phyloP scores from a whole-genome alignment of 148 eudicot species.

The Suaeda aralocaspica region DNA sequence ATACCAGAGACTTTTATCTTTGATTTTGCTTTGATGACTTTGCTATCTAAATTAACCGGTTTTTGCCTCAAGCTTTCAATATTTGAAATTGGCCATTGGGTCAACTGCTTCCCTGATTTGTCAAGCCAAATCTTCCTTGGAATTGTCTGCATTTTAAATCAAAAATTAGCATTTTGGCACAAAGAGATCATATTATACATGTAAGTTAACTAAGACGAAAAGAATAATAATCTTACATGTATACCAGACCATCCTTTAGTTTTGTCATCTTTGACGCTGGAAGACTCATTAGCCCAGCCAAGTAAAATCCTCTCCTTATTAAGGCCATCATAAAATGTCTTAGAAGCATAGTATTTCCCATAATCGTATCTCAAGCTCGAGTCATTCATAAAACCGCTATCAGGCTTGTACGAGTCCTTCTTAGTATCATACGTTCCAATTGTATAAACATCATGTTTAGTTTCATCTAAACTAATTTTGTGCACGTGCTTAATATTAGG shows the following conservation, averaged over 20 bases:
- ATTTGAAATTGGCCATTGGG: constrained; percentile 70
- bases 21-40: constrained; percentile 38
- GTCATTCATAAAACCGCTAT: constrained; percentile 32
- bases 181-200: too few species aligned
- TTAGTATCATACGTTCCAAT: constrained; percentile 46
- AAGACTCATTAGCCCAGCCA: constrained; percentile 66
- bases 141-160: constrained; percentile 34
- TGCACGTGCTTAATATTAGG: constrained; percentile 40
- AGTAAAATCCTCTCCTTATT: constrained; percentile 55
- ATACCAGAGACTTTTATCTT: constrained; percentile 37
- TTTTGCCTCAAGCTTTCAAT: constrained; percentile 42
- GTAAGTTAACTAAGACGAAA: too few species aligned
- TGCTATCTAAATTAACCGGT: constrained; percentile 8
- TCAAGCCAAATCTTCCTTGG: constrained; percentile 56
- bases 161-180: background rate
- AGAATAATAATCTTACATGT: constrained; percentile 41
- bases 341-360: constrained; percentile 73
- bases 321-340: constrained; percentile 51
- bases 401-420: constrained; percentile 42
- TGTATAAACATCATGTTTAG: constrained; percentile 45
- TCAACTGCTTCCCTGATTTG: constrained; percentile 46
- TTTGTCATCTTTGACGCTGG: constrained; percentile 14
- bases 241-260: constrained; percentile 71
- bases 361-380: constrained; percentile 53
- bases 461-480: constrained; percentile 45